phyloP scores from a whole-genome alignment of 257 asterid species.

The Solanum clarkiae region DNA sequence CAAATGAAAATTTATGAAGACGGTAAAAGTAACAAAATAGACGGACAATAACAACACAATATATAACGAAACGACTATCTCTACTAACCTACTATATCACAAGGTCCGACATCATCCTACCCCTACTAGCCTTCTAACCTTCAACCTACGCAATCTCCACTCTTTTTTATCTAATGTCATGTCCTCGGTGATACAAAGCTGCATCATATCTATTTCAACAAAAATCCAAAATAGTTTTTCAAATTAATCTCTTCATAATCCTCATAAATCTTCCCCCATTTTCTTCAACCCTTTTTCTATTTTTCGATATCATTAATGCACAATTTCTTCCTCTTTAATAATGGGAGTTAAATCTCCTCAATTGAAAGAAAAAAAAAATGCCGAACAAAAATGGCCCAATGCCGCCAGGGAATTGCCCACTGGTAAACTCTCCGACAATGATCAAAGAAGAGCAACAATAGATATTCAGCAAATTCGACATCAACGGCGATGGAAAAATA shows the following conservation, averaged over 20 bases:
- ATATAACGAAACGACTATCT: too few species aligned
- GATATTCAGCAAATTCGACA: constrained; percentile 76
- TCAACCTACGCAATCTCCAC: too few species aligned
- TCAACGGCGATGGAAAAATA: constrained; percentile 70
- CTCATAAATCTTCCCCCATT: background rate
- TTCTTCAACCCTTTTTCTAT: background rate
- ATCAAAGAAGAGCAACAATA: constrained; percentile 62
- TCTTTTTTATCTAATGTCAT: too few species aligned
- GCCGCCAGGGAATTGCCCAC: constrained; percentile 23
- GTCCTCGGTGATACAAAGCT: too few species aligned
- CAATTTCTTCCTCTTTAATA: background rate
- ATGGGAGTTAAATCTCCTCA: constrained; percentile 54
- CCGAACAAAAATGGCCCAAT: background rate
- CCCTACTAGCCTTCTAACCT: too few species aligned
- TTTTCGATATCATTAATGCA: background rate
- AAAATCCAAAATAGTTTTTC: background rate
- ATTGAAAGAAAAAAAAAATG: constrained; percentile 21
- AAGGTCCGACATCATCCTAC: too few species aligned
- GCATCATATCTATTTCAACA: background rate
- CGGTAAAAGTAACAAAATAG: too few species aligned
- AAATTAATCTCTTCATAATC: background rate
- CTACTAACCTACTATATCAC: too few species aligned
- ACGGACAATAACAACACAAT: too few species aligned
- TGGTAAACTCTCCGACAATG: constrained; percentile 15
- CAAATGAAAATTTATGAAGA: too few species aligned